Percentiles rank a stretch among this genome's conserved stretches.
Evolutionary conservation across 2,329 filamentous ascomycete species (phyloP).

Genomic region (Aspergillus sp.): DNA sequence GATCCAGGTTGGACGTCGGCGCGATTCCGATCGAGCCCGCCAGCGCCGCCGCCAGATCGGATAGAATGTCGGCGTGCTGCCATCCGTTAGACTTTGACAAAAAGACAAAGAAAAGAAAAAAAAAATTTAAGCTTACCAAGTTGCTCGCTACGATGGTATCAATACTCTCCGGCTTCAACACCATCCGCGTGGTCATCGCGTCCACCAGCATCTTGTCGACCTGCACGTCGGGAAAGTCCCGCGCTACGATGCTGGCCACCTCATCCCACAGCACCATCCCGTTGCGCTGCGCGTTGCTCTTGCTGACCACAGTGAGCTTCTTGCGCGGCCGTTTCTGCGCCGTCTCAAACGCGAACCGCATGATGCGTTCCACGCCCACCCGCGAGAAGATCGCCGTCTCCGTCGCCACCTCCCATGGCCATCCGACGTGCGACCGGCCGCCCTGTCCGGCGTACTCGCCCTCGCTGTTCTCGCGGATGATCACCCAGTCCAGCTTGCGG

Average conservation of each 20-base stretch:
- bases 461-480: slow-evolving; percentile 65
- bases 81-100: not conserved
- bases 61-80: slow-evolving; percentile 62
- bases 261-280: slow-evolving; percentile 70
- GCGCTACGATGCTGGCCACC: slow-evolving; percentile 53
- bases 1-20: slow-evolving; percentile 67
- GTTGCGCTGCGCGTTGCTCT: slow-evolving; percentile 64
- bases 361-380: slow-evolving; percentile 56
- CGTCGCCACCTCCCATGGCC: slow-evolving; percentile 60
- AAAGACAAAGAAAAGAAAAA: slow-evolving; percentile 1
- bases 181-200: slow-evolving; percentile 65
- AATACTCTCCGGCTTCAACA: slow-evolving; percentile 56
- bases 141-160: slow-evolving; percentile 66
- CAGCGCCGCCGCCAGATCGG: slow-evolving; percentile 66
- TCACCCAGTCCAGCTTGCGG: slow-evolving; percentile 65
- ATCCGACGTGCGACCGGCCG: slow-evolving; percentile 57
- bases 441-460: slow-evolving; percentile 66
- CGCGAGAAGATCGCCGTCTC: slow-evolving; percentile 65
- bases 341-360: slow-evolving; percentile 63
- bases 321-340: slow-evolving; percentile 57
- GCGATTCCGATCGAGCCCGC: slow-evolving; percentile 71
- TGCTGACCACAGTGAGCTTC: slow-evolving; percentile 61
- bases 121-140: no score
- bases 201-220: slow-evolving; percentile 66
- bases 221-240: slow-evolving; percentile 59